phyloP scores from a whole-genome alignment of 2,329 filamentous ascomycete species.

The Albifimbria verrucaria region DNA sequence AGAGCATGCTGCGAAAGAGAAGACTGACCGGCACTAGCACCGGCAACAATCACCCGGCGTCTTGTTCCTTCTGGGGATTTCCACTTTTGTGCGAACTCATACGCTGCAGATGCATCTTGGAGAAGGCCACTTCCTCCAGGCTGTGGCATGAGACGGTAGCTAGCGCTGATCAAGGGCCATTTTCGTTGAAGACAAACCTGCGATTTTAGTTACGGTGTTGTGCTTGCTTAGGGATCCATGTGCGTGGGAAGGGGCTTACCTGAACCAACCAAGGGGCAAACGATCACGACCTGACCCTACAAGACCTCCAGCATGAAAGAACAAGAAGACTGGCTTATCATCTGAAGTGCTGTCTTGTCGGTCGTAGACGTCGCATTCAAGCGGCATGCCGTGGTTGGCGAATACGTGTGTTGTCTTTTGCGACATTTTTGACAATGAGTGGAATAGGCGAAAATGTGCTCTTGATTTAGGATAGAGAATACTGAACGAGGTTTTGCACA shows the following conservation, averaged over 20 bases:
- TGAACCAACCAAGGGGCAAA: conserved; percentile 35
- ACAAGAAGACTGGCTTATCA: conserved; percentile 27
- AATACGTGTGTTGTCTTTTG: conserved; percentile 23
- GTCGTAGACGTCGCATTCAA: conserved; percentile 34
- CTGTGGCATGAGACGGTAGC: conserved; percentile 33
- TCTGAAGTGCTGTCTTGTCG: conserved; percentile 15
- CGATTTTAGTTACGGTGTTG: background rate
- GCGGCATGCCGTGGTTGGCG: conserved; percentile 26
- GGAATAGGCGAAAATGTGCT: too few species aligned
- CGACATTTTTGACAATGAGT: too few species aligned
- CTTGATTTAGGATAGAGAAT: too few species aligned
- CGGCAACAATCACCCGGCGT: conserved; percentile 26
- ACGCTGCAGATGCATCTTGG: conserved; percentile 27
- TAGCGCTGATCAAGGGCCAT: conserved; percentile 31
- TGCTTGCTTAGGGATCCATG: background rate
- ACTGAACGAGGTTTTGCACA: too few species aligned
- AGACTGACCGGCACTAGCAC: conserved; percentile 27
- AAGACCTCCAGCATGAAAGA: conserved; percentile 33
- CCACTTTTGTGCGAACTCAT: conserved; percentile 24
- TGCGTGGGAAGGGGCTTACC: conserved; percentile 9
- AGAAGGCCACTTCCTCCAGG: conserved; percentile 21
- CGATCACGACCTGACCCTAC: conserved; percentile 24
- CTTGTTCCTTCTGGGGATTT: conserved; percentile 5
- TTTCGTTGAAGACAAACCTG: conserved; percentile 26
- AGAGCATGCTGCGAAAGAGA: background rate